Base-by-base conservation (phyloP, 352 stramenopile genomes). In the Elongisporangium prolatum region DNA sequence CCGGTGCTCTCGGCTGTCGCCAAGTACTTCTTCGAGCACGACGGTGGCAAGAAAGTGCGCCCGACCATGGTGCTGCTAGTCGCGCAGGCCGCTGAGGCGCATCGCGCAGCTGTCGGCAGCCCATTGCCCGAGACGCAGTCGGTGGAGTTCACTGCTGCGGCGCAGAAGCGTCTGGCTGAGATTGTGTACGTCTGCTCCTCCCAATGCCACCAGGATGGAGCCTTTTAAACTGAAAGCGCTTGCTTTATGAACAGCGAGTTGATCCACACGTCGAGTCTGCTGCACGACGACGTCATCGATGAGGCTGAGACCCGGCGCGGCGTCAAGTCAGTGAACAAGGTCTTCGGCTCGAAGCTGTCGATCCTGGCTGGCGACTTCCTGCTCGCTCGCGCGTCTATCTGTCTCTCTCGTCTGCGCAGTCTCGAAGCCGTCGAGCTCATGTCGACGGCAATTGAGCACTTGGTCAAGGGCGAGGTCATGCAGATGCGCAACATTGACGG, bases 201-300 rank as follows among this genome's bases (percentile, higher is more conserved):
- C 9, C 28, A n/a, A 60, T 4, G 52, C 34, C 34, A 17, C 5
- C 34, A 44, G 34, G 34, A 44, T 44, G 10, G 34, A 44, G 34
- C 34, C 17, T 16, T 17, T 17, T 50, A 22, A 18, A 1, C 61
- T 57, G 51, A 37, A 10, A 21, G 28, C 5, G 53, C 22, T 13
- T 56, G 1, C 22, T 56, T 9, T 68, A 38, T 49, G 28, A 21
- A 22, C 63, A 89, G 84, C 28, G 97, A 99, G 82, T 98, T 99
- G 91, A 99, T 99, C 75, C 97, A 99, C 80, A 99, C 97, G 20
- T 96, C 97, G 56, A 98, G 88, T 71, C 65, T 99, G 44, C 97
- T 99, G 69, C 97, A 99, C 71, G 97, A 99, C 78, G 97, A 99
- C 69, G 97, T 99, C 53, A 99, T 99, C 68, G 97, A 99, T 69